These are phyloP conservation scores for Aspergillus sclerotialis DNA, from an alignment of 2,329 filamentous ascomycete genomes.

Conservation along the genomic window DNA sequence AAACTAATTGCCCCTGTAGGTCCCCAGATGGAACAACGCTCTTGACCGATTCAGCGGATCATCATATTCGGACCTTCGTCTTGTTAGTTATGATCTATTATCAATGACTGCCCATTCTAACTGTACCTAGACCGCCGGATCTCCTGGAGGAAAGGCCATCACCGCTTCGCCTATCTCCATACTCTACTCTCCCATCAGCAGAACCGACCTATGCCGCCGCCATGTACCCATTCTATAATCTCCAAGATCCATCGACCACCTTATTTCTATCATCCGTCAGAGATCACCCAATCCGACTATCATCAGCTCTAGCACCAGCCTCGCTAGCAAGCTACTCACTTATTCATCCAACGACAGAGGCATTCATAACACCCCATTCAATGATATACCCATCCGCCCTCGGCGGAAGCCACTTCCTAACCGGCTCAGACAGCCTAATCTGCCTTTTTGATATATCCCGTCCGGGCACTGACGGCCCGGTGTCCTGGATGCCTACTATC, in stretches of 20 bases:
- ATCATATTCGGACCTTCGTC: conserved; percentile 47
- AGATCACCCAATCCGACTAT: conserved; percentile 51
- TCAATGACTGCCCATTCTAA: conserved; percentile 5
- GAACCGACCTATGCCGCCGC: conserved; percentile 49
- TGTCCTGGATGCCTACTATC: conserved; percentile 40
- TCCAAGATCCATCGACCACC: conserved; percentile 43
- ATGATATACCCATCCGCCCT: conserved; percentile 44
- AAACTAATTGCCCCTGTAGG: conserved; percentile 22
- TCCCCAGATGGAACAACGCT: conserved; percentile 52
- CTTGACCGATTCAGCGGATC: conserved; percentile 47
- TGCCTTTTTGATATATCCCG: conserved; percentile 50
- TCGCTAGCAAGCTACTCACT: conserved; percentile 49
- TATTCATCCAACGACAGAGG: conserved; percentile 50
- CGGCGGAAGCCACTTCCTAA: conserved; percentile 48
- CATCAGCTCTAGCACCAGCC: conserved; percentile 46
- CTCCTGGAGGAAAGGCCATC: conserved; percentile 35
- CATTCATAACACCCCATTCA: conserved; percentile 48
- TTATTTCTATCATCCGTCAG: conserved; percentile 46
- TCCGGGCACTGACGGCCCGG: conserved; percentile 39
- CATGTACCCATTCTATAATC: conserved; percentile 48
- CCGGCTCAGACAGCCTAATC: conserved; percentile 49
- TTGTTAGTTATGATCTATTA: conserved; percentile 33
- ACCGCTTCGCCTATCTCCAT: conserved; percentile 37
- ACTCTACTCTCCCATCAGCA: conserved; percentile 38
- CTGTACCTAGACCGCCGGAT: conserved; percentile 36